These are phyloP conservation scores for Diaporthe capsici DNA, from an alignment of 2,329 filamentous ascomycete species.

Conservation along the genomic window DNA sequence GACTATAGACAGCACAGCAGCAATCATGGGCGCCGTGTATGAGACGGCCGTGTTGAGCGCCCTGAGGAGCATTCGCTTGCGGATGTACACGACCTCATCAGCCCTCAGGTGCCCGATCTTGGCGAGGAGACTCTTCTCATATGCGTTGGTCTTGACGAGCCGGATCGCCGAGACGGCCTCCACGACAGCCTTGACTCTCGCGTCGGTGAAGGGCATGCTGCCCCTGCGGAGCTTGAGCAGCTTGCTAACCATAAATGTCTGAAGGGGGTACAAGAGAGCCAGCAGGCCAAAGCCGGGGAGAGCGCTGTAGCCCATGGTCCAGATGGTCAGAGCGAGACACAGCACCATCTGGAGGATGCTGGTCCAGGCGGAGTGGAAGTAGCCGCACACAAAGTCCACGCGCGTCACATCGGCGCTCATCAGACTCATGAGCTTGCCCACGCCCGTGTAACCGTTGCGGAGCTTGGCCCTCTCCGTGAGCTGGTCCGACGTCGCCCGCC, in stretches of 20 bases:
- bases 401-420: constrained; percentile 52
- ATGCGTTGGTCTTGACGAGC: constrained; percentile 48
- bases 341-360: constrained; percentile 50
- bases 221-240: constrained; percentile 45
- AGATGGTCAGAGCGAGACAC: constrained; percentile 46
- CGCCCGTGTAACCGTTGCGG: constrained; percentile 43
- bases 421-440: constrained; percentile 50
- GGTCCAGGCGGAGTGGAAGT: constrained; percentile 51
- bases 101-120: constrained; percentile 45
- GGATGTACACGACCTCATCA: constrained; percentile 46
- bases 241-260: constrained; percentile 44
- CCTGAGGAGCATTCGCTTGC: constrained; percentile 47
- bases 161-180: constrained; percentile 48
- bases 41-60: constrained; percentile 47
- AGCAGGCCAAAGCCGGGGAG: constrained; percentile 47
- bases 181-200: constrained; percentile 46
- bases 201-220: constrained; percentile 48
- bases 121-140: constrained; percentile 45
- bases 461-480: constrained; percentile 43
- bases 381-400: constrained; percentile 51
- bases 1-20: constrained; percentile 46
- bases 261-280: constrained; percentile 46
- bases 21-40: constrained; percentile 46
- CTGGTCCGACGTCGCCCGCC: constrained; percentile 44
- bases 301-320: constrained; percentile 47